These are phyloP conservation scores for Xylaria sp. DNA, from an alignment of 495 filamentous ascomycete genomes.

Conservation along the genomic window DNA sequence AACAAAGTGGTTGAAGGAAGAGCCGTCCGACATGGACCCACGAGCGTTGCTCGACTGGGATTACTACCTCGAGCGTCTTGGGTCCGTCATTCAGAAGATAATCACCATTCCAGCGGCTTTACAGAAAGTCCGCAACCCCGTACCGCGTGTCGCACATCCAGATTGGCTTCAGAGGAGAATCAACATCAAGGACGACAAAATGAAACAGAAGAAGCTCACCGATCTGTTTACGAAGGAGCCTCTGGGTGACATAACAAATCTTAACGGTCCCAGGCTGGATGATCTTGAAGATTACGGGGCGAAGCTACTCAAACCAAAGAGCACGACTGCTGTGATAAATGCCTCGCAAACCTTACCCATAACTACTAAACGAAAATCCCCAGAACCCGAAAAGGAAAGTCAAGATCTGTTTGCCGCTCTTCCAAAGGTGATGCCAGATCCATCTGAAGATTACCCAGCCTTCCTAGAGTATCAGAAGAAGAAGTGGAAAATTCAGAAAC, in stretches of 20 bases:
- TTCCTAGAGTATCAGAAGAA: slow-evolving; percentile 97
- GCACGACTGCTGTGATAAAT: slow-evolving; percentile 63
- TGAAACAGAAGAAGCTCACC: slow-evolving; percentile 99
- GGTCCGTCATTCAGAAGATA: slow-evolving; percentile 96
- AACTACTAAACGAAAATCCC: slow-evolving; percentile 84
- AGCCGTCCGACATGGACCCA: slow-evolving; percentile 92
- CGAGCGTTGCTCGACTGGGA: slow-evolving; percentile 90
- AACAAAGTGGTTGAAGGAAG: slow-evolving; percentile 93
- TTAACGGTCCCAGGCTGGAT: slow-evolving; percentile 55
- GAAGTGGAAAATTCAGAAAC: slow-evolving; percentile 98
- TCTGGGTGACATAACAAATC: slow-evolving; percentile 75
- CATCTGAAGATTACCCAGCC: slow-evolving; percentile 83
- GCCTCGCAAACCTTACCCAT: slow-evolving; percentile 49
- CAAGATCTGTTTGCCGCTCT: slow-evolving; percentile 84
- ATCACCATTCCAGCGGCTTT: slow-evolving; percentile 97
- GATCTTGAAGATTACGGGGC: slow-evolving; percentile 90
- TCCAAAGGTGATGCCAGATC: slow-evolving; percentile 83
- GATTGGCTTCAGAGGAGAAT: slow-evolving; percentile 96
- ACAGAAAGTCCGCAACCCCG: slow-evolving; percentile 93
- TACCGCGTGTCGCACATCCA: slow-evolving; percentile 90
- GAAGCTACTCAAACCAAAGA: slow-evolving; percentile 72
- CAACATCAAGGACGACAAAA: slow-evolving; percentile 91
- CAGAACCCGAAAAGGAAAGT: slow-evolving; percentile 63
- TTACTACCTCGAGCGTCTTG: slow-evolving; percentile 94
- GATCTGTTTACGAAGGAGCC: slow-evolving; percentile 84